A percentile compares a stretch with the other conserved stretches of the same genome.
These are phyloP conservation scores for Rusavskia elegans DNA, from an alignment of 495 filamentous ascomycete species.

Conservation along the genomic window DNA sequence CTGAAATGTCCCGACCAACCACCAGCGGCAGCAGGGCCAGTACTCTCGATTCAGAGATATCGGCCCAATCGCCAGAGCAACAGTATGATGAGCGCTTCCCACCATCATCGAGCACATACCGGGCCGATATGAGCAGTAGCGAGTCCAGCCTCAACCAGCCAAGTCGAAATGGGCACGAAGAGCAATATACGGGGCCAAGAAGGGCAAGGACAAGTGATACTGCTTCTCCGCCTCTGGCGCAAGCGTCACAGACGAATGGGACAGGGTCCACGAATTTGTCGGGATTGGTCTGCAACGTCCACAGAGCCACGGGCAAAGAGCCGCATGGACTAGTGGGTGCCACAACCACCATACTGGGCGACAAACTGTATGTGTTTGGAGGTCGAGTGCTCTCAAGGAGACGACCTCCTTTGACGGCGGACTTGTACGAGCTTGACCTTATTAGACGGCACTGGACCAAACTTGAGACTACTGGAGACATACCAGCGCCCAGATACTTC, in stretches of 20 bases:
- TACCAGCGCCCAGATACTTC: conserved; percentile 86
- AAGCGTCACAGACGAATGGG: conserved; percentile 14
- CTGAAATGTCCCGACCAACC: conserved; percentile 14
- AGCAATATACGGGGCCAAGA: neutral
- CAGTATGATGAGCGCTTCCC: conserved; percentile 20
- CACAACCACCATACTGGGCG: conserved; percentile 84
- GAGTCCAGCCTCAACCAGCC: conserved; percentile 32
- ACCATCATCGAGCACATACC: conserved; percentile 11
- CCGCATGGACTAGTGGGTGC: conserved; percentile 85
- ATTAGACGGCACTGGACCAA: conserved; percentile 86
- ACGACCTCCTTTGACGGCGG: conserved; percentile 67
- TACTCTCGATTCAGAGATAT: conserved; percentile 44
- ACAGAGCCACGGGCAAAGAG: conserved; percentile 78
- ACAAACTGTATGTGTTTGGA: conserved; percentile 92
- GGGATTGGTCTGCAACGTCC: conserved; percentile 85
- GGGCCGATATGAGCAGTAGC: conserved; percentile 31
- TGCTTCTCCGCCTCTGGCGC: conserved; percentile 15
- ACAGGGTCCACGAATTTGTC: conserved; percentile 52
- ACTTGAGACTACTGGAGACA: conserved; percentile 65
- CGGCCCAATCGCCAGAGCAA: conserved; percentile 27
- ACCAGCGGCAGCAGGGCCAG: conserved; percentile 30
- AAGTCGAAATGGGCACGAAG: conserved; percentile 3
- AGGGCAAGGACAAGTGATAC: neutral
- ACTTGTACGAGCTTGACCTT: conserved; percentile 86
- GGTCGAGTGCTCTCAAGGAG: conserved; percentile 73